Base-by-base conservation (phyloP, 2,329 filamentous ascomycete species). In the Penicillium sp. region DNA sequence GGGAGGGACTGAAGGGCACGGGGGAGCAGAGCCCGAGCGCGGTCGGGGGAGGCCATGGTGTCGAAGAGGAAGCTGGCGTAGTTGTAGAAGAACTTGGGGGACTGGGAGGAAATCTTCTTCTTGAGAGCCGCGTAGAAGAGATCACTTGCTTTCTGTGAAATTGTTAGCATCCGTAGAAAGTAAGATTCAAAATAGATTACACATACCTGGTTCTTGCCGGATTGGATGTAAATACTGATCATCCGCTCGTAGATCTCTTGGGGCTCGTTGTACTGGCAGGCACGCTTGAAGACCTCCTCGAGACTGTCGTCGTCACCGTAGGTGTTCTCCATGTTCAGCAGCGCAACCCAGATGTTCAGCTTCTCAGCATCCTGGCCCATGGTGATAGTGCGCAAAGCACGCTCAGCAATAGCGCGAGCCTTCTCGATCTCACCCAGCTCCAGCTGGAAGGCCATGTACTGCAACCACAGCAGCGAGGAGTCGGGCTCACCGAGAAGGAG, bases 391-490 rank as follows among this genome's bases (percentile, higher is more conserved):
- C 88, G 87, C 61, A 97, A 84, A 18, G 94, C 94, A 59, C 94
- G 89, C 76, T 97, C 89, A 2, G 91, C 92, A 57, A 97, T 88
- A 62, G 93, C 89, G 47, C 93, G 86, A 13, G 94, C 92, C 75
- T 92, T 94, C 59, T 88, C 85, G 20, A 95, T 81, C 75, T 99
- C 94, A 70, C 90, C 90, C 50, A 96, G 84, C 70, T 96, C 89
- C 74, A 97, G 87, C 76, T 97, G 91, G 82, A 96, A 96, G n/a
- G 92, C 92, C 91, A 99, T 97, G 78, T 99, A 99, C 63, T 90
- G 85, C 53, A 97, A 90, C 94, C 94, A 99, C 29, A 97, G 83
- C 59, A 88, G 81, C 0, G 93, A 95, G n/a, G 90, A 93, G 76
- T 97, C 92, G 2, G 94, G 92, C 71, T 96, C 89, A 54, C 92